Evolutionary conservation across 306 rosid species (phyloP), one percentile per base, ranked within the genome.

Genomic region (Corylus avellana): DNA sequence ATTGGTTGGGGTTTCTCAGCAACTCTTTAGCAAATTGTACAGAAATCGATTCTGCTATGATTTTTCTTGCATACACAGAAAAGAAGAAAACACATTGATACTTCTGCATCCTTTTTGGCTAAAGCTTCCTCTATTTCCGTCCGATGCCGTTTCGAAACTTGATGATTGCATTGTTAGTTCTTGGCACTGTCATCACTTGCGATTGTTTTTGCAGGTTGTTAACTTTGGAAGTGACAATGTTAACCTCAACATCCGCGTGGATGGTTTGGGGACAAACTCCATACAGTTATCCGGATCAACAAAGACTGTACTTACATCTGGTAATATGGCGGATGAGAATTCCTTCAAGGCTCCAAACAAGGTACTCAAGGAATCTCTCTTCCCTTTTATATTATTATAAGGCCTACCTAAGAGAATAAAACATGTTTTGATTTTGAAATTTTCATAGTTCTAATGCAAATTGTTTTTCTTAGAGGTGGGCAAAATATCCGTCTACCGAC

Each of bases 251-350:
- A 83, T 95, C 57, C 74, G 79, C 25, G 54, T 91, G 16, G 58
- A 59, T 12, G 92, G 91, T 69, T 83, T 91, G 82, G 91, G 83
- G 73, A 81, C 79, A 10, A 87, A 86, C 78, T 75, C 85, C 69
- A 58, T 75, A 47, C 75, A 49, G 46, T 57, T 85, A 54, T 85
- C 92, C 14, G 92, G 93, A 44, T 85, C 92, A 44, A 82, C 76
- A 5, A 82, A 76, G 88, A 89, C 92, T 14, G 83, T 95, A 42
- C 90, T 95, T 70, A 91, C 96, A 1, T 90, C 98, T 70, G 49
- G 49, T 78, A 90, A 91, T 81, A 76, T 88, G 67, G 89, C 76
- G 92, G 98, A 95, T 66, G 98, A 95, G 79, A 95, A 95, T 79
- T 90, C 98, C 56, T 95, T 95, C 85, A 44, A 84, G 5, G 80